A percentile compares a stretch with the other conserved stretches of the same genome.
phyloP scores from a whole-genome alignment of 2,329 filamentous ascomycete genomes.

The Beauveria sp. region DNA sequence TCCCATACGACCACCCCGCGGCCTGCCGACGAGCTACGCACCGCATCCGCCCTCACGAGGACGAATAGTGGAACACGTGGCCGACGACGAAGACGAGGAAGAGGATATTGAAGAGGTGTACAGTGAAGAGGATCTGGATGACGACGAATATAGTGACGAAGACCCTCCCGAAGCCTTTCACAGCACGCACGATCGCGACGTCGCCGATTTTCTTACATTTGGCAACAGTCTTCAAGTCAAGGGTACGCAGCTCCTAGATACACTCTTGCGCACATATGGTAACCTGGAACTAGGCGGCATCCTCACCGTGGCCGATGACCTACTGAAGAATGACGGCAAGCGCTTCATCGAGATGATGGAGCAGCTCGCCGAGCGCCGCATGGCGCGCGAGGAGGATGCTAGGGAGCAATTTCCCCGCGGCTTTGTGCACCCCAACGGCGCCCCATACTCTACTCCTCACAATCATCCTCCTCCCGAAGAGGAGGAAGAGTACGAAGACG shows the following conservation, averaged over 20 bases:
- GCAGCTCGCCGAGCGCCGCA: slow-evolving; percentile 90
- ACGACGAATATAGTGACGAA: slow-evolving; percentile 57
- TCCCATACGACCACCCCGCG: slow-evolving; percentile 50
- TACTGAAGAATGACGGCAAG: slow-evolving; percentile 97
- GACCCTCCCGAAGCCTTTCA: slow-evolving; percentile 64
- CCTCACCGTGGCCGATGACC: slow-evolving; percentile 94
- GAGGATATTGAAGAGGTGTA: slow-evolving; percentile 46
- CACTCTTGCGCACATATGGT: slow-evolving; percentile 37
- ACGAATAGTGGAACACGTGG: slow-evolving; percentile 62
- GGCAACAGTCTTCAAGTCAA: slow-evolving; percentile 96
- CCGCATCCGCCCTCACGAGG: slow-evolving; percentile 66
- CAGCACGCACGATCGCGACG: slow-evolving; percentile 53
- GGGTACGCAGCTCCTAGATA: slow-evolving; percentile 47
- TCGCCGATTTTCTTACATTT: slow-evolving; percentile 91
- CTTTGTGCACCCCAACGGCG: slow-evolving; percentile 54
- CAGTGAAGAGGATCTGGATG: slow-evolving; percentile 47
- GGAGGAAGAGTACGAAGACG: slow-evolving; percentile 64
- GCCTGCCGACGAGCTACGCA: slow-evolving; percentile 49
- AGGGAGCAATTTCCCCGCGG: slow-evolving; percentile 52
- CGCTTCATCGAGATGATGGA: slow-evolving; percentile 99
- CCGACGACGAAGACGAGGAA: slow-evolving; percentile 44
- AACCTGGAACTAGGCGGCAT: slow-evolving; percentile 72
- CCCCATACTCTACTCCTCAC: slow-evolving; percentile 48
- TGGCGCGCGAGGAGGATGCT: slow-evolving; percentile 93
- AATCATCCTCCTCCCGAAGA: slow-evolving; percentile 72